phyloP scores from a whole-genome alignment of 2,329 filamentous ascomycete genomes.

The Plectosphaerella plurivora region DNA sequence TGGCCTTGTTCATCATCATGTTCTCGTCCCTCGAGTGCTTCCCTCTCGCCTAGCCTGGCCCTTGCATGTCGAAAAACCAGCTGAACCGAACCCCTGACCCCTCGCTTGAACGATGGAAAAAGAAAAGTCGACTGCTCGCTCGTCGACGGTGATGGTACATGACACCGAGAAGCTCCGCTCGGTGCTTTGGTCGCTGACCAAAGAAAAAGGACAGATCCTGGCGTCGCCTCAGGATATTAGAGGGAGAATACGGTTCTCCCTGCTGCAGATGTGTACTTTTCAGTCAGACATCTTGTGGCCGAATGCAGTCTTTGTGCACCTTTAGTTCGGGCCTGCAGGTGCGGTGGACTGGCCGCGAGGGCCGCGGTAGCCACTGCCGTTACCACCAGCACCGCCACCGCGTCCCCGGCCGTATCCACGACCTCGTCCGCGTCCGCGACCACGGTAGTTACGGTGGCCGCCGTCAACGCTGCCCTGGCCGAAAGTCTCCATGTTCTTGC shows the following conservation, averaged over 20 bases:
- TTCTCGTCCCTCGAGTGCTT: too few relatives aligned
- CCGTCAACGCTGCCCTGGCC: constrained; percentile 93
- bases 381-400: constrained; percentile 30
- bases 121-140: neutral
- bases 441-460: constrained; percentile 70
- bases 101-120: neutral
- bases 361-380: constrained; percentile 25
- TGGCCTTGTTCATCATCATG: too few relatives aligned
- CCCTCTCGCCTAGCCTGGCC: too few relatives aligned
- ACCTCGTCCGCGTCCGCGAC: constrained; percentile 71
- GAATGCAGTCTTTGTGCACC: neutral
- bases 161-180: neutral
- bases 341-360: constrained; percentile 18
- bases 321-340: constrained; percentile 7
- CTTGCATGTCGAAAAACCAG: neutral
- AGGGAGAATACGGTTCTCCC: neutral
- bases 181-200: too few relatives aligned
- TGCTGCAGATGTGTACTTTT: neutral
- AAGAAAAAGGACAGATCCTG: too few relatives aligned
- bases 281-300: neutral
- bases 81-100: neutral
- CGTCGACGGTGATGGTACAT: neutral
- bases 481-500: constrained; percentile 96
- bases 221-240: neutral
- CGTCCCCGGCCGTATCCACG: constrained; percentile 42